These are phyloP conservation scores for Aspergillus udagawae DNA, from an alignment of 2,329 filamentous ascomycete species.

Conservation along the genomic window DNA sequence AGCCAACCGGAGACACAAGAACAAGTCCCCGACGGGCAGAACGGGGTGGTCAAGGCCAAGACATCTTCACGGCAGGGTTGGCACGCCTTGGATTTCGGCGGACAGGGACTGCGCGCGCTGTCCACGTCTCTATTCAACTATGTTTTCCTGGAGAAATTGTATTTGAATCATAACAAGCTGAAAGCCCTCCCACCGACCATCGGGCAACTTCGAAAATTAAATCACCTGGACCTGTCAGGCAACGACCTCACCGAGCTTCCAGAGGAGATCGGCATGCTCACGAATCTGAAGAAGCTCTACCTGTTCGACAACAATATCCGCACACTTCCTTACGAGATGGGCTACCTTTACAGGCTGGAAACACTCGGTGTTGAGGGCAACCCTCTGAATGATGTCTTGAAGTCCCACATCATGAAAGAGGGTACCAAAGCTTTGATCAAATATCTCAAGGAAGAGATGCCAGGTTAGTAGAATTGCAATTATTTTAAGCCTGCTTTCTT, in stretches of 20 bases:
- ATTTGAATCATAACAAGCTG: conserved; percentile 90
- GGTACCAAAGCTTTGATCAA: conserved; percentile 83
- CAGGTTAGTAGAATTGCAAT: conserved; percentile 58
- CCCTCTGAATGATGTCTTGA: conserved; percentile 70
- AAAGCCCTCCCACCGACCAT: conserved; percentile 74
- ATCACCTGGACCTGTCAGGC: conserved; percentile 79
- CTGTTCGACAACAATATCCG: conserved; percentile 88
- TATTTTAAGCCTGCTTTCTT: not conserved
- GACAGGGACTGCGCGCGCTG: conserved; percentile 86
- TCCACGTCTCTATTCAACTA: conserved; percentile 79
- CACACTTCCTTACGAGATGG: conserved; percentile 78
- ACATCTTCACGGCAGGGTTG: conserved; percentile 66
- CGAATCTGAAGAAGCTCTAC: conserved; percentile 77
- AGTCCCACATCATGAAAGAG: conserved; percentile 78
- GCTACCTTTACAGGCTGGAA: conserved; percentile 82
- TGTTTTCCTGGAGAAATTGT: conserved; percentile 83
- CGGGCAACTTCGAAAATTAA: conserved; percentile 75
- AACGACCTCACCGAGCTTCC: conserved; percentile 82
- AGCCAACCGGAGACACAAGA: conserved; percentile 47
- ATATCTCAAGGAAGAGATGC: conserved; percentile 76
- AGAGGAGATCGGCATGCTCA: conserved; percentile 93
- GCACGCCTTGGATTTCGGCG: conserved; percentile 90
- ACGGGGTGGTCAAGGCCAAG: conserved; percentile 62
- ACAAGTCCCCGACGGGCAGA: conserved; percentile 54
- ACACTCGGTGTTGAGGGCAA: conserved; percentile 91